Evolutionary conservation across 495 filamentous ascomycete species (phyloP), one percentile per base, ranked within the genome.

Genomic region (Podospora tetraspora): DNA sequence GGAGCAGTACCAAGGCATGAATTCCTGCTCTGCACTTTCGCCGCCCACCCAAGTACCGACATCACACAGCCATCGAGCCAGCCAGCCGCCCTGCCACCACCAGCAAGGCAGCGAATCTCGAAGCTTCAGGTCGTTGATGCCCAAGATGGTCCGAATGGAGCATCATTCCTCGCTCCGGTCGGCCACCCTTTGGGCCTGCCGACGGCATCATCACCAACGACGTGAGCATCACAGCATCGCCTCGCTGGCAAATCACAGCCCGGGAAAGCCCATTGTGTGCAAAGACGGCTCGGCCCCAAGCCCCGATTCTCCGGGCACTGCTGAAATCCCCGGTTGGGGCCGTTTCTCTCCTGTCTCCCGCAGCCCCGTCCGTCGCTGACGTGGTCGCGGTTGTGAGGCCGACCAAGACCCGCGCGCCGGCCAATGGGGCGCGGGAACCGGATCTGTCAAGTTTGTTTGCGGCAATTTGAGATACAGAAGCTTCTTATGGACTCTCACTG

Each of bases 321-420:
- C 62, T 29, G 24, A 68, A 69, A 29, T 27, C 70, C 65, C 67
- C 70, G 70, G 69, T 37, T 30, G 52, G 59, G n/a, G 67, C 63
- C 62, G 62, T 64, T 62, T 21, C 43, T 34, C 27, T 67, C 61
- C 59, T 52, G 43, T 52, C 43, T 52, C 16, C 43, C 43, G 43
- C 43, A 30, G 29, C 29, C 29, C 29, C 29, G 32, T 34, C 68
- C 23, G 24, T 56, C 69, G 24, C 32, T 70, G 70, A 72, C 70
- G 70, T 72, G 70, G 70, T 70, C 70, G 21, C 58, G 27, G 27
- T 61, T 62, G 52, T 64, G 56, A 67, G 67, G 70, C 29, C 70
- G 43, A 29, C 23, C 29, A 57, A 63, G 58, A n/a, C 22, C 25
- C 22, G 3, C 56, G 24, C 5, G 3, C 11, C 27, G 56, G 25